Percentiles rank a stretch among this genome's conserved stretches.
Evolutionary conservation across 75 land plant genomes (phyloP).

Genomic region (Selaginella tamariscina): DNA sequence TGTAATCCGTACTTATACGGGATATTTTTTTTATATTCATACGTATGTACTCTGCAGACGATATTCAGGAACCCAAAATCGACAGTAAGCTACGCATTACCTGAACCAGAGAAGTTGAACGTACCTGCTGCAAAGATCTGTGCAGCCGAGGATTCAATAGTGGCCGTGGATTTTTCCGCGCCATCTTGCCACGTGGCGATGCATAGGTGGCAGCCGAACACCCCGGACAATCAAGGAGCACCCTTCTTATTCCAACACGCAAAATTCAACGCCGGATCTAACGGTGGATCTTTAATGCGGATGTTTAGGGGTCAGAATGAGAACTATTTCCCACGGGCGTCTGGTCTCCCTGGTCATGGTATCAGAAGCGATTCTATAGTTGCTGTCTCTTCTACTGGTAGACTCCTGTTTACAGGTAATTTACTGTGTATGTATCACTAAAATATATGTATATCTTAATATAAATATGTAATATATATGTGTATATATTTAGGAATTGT

Average conservation of each 20-base stretch:
- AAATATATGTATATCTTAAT: no score
- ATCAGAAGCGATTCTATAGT: constrained; percentile 49
- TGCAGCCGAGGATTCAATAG: constrained; percentile 66
- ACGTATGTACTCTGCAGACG: constrained; percentile 39
- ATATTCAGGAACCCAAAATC: constrained; percentile 84
- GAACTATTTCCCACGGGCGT: constrained; percentile 60
- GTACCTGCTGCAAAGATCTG: constrained; percentile 83
- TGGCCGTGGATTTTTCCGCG: constrained; percentile 52
- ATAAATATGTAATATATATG: no score
- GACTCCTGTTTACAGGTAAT: constrained; percentile 68
- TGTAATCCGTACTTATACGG: neutral
- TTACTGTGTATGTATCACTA: neutral
- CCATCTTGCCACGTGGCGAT: constrained; percentile 73
- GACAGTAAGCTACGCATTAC: constrained; percentile 49
- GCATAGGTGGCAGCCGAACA: constrained; percentile 98
- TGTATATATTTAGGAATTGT: no score
- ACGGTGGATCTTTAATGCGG: constrained; percentile 66
- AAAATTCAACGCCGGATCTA: constrained; percentile 34
- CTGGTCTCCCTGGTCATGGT: constrained; percentile 60
- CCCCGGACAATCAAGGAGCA: constrained; percentile 89
- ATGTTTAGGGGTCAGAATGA: constrained; percentile 76
- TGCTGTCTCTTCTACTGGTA: constrained; percentile 51
- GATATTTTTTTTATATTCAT: neutral
- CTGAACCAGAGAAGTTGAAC: constrained; percentile 74
- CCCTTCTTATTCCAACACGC: constrained; percentile 96